phyloP scores from a whole-genome alignment of 176 grass and related monocot species.

The Aegilops bicornis region DNA sequence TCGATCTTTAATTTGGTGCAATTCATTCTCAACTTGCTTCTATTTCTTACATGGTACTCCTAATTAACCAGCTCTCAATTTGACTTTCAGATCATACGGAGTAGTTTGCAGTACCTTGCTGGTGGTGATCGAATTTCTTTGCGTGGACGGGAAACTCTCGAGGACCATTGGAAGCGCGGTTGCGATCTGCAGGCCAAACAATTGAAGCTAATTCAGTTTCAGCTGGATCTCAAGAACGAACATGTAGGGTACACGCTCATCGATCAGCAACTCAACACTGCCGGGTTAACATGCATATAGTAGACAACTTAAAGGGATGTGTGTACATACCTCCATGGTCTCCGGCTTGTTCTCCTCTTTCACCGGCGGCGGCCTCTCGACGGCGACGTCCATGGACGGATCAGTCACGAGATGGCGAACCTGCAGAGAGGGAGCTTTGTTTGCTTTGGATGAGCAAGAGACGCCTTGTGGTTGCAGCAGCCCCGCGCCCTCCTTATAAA shows the following conservation, averaged over 20 bases:
- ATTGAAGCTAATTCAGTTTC: neutral
- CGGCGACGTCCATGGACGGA: constrained; percentile 37
- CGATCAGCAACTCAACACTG: neutral
- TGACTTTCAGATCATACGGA: neutral
- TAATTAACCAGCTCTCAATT: neutral
- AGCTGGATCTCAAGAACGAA: neutral
- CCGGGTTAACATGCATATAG: neutral
- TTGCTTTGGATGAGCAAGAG: neutral
- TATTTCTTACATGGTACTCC: too few relatives aligned
- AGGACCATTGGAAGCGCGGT: constrained; percentile 37
- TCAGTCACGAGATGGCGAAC: neutral
- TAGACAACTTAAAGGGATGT: neutral
- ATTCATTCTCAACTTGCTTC: neutral
- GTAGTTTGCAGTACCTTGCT: constrained; percentile 26
- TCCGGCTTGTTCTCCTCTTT: constrained; percentile 39
- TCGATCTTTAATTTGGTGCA: neutral
- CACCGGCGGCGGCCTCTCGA: constrained; percentile 34
- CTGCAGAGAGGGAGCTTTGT: neutral
- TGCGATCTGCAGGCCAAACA: constrained; percentile 25
- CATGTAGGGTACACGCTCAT: too few relatives aligned
- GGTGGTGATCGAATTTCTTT: constrained; percentile 13
- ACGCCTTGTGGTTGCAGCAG: constrained; percentile 17
- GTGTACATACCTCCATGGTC: neutral
- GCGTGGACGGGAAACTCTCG: constrained; percentile 32
- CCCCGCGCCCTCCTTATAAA: constrained; percentile 38